These are phyloP conservation scores for Geotrichum macrosporum DNA, from an alignment of 1,139 yeast genomes.

Conservation along the genomic window DNA sequence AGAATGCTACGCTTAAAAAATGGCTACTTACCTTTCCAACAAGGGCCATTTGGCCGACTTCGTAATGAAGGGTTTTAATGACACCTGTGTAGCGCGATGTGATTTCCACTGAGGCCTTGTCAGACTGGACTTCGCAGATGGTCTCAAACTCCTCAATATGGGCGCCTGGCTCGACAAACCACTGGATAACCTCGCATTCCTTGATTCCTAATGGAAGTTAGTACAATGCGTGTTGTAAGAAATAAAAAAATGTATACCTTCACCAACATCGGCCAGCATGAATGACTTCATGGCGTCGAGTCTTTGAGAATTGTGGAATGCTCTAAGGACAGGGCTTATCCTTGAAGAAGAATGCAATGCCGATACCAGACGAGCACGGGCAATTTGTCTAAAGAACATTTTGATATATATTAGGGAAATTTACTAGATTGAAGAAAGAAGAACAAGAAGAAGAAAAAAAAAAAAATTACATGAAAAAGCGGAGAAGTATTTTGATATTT, in stretches of 20 bases:
- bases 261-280: conserved; percentile 39
- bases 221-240: no score
- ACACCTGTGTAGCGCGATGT: conserved; percentile 38
- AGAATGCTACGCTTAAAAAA: background rate
- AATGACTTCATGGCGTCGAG: conserved; percentile 29
- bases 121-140: conserved; percentile 39
- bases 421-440: no score
- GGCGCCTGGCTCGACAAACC: conserved; percentile 40
- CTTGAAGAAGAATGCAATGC: background rate
- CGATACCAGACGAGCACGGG: conserved; percentile 4
- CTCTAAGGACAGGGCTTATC: background rate
- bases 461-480: background rate
- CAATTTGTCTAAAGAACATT: conserved; percentile 3
- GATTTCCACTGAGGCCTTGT: conserved; percentile 39
- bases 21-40: conserved; percentile 31
- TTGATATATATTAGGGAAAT: no score
- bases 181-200: conserved; percentile 40
- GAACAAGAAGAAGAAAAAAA: background rate
- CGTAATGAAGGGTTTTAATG: conserved; percentile 36
- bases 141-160: conserved; percentile 38
- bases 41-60: conserved; percentile 38
- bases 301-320: conserved; percentile 11
- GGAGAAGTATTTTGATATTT: background rate
- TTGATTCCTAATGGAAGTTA: conserved; percentile 28
- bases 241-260: no score